Base-by-base conservation (phyloP, 2,329 filamentous ascomycete species). In the Trichoderma gracile region DNA sequence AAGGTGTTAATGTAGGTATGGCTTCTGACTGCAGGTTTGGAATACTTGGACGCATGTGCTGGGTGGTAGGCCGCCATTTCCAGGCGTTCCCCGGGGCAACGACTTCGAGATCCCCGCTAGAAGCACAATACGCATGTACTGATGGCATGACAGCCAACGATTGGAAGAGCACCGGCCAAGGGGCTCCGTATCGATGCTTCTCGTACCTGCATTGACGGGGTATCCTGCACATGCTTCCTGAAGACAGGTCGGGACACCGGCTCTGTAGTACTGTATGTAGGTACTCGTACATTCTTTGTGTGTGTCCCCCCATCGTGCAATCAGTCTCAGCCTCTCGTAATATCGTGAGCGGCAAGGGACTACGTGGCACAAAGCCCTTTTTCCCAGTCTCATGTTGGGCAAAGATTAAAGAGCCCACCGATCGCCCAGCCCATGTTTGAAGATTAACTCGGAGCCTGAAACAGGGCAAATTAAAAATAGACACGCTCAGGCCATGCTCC, bases 241-340 rank as follows among this genome's bases (percentile, higher is more conserved):
- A 21, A 30, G 30, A 30, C 7, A 30, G 30, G 3, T 9, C 8
- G 30, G 30, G 8, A 30, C 30, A 7, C 3, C 23, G 15, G 21
- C 15, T 23, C 33, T 5, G 10, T n/a, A n/a, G n/a, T n/a, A n/a
- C n/a, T n/a, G n/a, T 43, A 21, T 21, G 40, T 49, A 40, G 6
- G 30, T 30, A 30, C 30, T 30, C 9, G 30, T 30, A 30, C 30
- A 9, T 9, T 30, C 9, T 30, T 9, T 9, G 2, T 30, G 30
- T 30, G 9, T 47, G 30, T 46, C 56, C 56, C 56, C 25, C 45
- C 45, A 50, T 59, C 45, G 42, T 59, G 56, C 33, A 63, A 63
- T 53, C 60, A 53, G 60, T 56, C 60, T 56, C 60, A 63, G 60
- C 60, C 52, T 63, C 60, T 53, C 33, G 40, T 63, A 55, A 56